Evolutionary conservation across 2,329 filamentous ascomycete species (phyloP).

Genomic region (Alternaria burnsii): DNA sequence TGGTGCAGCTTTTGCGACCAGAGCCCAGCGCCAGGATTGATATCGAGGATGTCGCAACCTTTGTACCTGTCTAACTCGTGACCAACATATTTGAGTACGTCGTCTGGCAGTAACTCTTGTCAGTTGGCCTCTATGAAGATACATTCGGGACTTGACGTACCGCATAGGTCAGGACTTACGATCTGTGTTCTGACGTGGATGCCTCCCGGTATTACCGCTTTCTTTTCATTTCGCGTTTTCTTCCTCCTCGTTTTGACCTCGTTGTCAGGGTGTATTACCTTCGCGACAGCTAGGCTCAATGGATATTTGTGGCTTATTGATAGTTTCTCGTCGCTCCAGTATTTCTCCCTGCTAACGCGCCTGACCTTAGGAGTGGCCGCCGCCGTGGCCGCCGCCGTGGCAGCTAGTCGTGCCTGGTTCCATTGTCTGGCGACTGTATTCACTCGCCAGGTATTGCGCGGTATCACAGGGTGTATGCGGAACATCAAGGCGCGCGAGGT

Average conservation of each 20-base stretch:
- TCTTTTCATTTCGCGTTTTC: constrained; percentile 1
- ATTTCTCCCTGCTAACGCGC: not conserved
- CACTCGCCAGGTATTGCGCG: constrained; percentile 14
- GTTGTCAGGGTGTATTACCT: constrained; percentile 17
- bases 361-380: not conserved
- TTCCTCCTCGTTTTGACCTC: constrained; percentile 9
- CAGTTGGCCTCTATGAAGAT: constrained; percentile 13
- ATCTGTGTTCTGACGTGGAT: constrained; percentile 44
- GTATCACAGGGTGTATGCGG: constrained; percentile 24
- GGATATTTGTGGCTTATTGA: constrained; percentile 25
- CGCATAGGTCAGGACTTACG: constrained; percentile 57
- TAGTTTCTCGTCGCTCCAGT: constrained; percentile 28
- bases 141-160: constrained; percentile 45
- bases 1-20: constrained; percentile 82
- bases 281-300: constrained; percentile 18
- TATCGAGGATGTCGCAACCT: constrained; percentile 85
- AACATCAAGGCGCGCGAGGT: constrained; percentile 25
- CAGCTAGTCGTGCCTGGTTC: constrained; percentile 14
- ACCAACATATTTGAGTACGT: constrained; percentile 74
- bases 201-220: not conserved
- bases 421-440: not conserved
- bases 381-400: not conserved
- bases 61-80: constrained; percentile 72
- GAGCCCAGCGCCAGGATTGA: constrained; percentile 81
- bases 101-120: constrained; percentile 59